Base-by-base conservation (phyloP, 2,329 filamentous ascomycete genomes). In the Beauveria medogensis region DNA sequence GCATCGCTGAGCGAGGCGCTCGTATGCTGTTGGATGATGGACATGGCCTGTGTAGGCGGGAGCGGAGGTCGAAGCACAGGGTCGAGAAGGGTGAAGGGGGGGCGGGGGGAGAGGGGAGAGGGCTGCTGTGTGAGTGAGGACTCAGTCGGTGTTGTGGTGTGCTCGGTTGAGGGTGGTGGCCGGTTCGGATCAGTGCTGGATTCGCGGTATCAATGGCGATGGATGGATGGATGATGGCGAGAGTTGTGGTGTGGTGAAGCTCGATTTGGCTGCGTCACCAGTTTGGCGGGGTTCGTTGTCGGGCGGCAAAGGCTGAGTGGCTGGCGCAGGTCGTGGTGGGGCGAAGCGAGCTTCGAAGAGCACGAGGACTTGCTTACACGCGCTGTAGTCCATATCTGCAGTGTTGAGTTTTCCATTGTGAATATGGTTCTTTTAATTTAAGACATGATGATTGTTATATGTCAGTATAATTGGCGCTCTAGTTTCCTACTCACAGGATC, bases 1-100 rank as follows among this genome's bases (percentile, higher is more conserved):
- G 83, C 82, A 67, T 88, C 85, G 74, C 77, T 77, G 60, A 88
- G 79, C 67, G 84, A 79, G 60, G 82, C 81, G 62, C 78, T 75
- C 55, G 80, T 83, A 75, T 85, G 81, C 72, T 87, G 83, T 72
- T 86, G 85, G 67, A 87, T 86, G 70, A 88, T 86, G 58, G 85
- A 88, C 85, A 88, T 87, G 54, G 59, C 63, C 57, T 59, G 48
- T 28, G 16, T 12, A 16, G 44, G 56, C 24, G 14, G 22, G 7
- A 20, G 50, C n/a, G 24, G 5, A 16, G 26, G 34, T 37, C 4
- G 34, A 37, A 20, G 47, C 28, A 48, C 4, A 28, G 28, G 16
- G 24, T 50, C 40, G 48, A 41, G 22, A 30, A n/a, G 18, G 43
- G 20, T 16, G 10, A 3, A 24, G 24, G 22, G 37, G 9, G n/a